phyloP scores from a whole-genome alignment of 495 filamentous ascomycete genomes.

The Penicillium lividum region DNA sequence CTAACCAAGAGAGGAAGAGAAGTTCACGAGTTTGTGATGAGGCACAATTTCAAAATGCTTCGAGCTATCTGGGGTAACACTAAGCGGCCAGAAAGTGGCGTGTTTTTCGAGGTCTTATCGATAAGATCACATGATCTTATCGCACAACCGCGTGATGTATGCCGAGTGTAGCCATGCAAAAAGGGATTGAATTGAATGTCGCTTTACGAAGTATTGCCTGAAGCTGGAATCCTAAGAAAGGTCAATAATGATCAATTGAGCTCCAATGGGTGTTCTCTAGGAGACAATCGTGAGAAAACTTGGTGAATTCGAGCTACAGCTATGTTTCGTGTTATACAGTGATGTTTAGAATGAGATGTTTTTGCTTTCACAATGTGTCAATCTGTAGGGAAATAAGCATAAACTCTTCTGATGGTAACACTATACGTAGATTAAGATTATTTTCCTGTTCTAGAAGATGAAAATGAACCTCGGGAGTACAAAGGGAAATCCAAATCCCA shows the following conservation, averaged over 20 bases:
- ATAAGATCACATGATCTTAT: slow-evolving; percentile 30
- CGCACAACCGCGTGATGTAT: not conserved
- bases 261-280: not conserved
- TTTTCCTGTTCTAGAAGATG: not conserved
- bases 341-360: not conserved
- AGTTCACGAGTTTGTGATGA: not conserved
- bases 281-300: not conserved
- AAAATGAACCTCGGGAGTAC: not conserved
- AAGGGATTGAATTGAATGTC: no score
- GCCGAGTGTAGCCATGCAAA: not conserved
- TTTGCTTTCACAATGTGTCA: not conserved
- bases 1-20: not conserved
- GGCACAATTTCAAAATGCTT: not conserved
- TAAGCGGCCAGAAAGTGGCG: slow-evolving; percentile 19
- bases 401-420: not conserved
- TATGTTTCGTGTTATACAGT: not conserved
- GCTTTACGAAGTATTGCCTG: not conserved
- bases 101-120: slow-evolving; percentile 34
- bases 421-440: not conserved
- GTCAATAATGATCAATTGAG: not conserved
- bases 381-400: not conserved
- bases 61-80: slow-evolving; percentile 14
- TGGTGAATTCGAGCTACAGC: no score
- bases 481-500: no score
- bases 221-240: not conserved